Conservation (phyloP, 768 basidiomycete genomes). For the Phallus indusiatus region DNA sequence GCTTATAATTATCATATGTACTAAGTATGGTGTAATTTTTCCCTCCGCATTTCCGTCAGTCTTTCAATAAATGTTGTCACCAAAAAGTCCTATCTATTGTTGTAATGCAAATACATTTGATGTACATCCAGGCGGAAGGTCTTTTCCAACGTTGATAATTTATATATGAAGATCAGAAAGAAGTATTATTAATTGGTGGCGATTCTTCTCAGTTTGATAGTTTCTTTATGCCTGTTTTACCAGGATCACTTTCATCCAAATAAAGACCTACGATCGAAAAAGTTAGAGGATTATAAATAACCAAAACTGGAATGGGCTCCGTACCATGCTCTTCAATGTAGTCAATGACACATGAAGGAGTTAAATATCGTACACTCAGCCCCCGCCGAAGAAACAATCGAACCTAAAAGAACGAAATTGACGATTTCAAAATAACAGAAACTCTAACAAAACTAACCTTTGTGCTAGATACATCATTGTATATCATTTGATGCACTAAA, state of each 20-base stretch:
- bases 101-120: no score
- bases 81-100: no score
- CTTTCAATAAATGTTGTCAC: no score
- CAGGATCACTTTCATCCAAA: slow-evolving; percentile 1
- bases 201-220: background rate
- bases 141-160: no score
- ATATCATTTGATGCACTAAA: slow-evolving; percentile 88
- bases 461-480: slow-evolving; percentile 95
- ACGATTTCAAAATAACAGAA: background rate
- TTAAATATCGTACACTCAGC: slow-evolving; percentile 78
- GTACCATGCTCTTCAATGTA: slow-evolving; percentile 80
- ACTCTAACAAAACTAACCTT: slow-evolving; percentile 43
- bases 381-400: slow-evolving; percentile 72
- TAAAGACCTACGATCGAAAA: slow-evolving; percentile 1
- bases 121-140: no score
- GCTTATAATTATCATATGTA: no score
- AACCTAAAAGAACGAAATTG: slow-evolving; percentile 25
- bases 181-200: no score
- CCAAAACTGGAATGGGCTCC: background rate
- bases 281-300: background rate
- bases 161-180: no score
- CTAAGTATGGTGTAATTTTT: no score
- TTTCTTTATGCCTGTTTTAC: background rate
- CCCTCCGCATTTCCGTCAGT: no score
- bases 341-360: slow-evolving; percentile 84